Conservation (phyloP, 257 asterid genomes). For the Apocynum venetum region DNA sequence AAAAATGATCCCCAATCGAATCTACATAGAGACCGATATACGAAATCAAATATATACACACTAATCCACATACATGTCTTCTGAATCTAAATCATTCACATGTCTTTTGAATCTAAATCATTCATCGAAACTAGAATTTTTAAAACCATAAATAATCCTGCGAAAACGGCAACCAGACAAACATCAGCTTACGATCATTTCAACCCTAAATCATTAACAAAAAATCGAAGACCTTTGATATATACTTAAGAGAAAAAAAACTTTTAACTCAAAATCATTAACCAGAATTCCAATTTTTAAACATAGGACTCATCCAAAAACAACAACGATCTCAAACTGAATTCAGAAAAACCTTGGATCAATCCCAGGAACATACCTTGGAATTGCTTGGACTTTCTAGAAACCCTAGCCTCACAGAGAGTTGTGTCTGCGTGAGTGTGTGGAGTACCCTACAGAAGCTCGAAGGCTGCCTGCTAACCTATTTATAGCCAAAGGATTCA, state of each 20-base stretch:
- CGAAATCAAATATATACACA: not conserved
- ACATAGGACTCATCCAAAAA: not conserved
- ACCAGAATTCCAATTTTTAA: not conserved
- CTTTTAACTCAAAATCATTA: no score
- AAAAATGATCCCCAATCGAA: not conserved
- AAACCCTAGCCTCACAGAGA: not conserved
- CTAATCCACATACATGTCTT: not conserved
- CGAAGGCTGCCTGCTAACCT: not conserved
- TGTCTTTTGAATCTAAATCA: not conserved
- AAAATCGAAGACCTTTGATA: no score
- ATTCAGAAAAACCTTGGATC: not conserved
- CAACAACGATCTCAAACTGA: not conserved
- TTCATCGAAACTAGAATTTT: not conserved
- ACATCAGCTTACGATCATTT: not conserved
- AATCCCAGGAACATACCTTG: not conserved
- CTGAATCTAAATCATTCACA: not conserved
- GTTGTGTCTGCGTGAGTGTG: not conserved
- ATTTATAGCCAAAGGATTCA: not conserved
- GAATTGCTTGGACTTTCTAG: not conserved
- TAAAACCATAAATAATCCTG: not conserved
- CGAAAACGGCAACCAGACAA: not conserved
- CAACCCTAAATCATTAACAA: not conserved
- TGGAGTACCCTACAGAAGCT: no score
- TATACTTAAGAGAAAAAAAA: no score
- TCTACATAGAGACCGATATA: no score